Evolutionary conservation across 169 alveolate genomes (phyloP), one percentile per base, ranked within the genome.

Genomic region (Babesia sp.): DNA sequence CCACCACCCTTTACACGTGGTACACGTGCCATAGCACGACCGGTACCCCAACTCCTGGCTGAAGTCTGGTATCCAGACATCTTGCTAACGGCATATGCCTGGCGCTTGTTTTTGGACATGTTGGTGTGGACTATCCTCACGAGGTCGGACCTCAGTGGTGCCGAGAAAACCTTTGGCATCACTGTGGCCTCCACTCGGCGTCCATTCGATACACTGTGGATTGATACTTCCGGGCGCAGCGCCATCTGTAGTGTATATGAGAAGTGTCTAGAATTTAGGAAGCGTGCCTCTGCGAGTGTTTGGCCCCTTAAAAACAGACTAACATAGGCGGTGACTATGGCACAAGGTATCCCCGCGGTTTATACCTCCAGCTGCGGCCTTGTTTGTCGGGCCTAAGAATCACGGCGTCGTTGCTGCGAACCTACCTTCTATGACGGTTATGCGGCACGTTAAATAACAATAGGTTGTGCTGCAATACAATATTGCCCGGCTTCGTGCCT

Each of bases 1-100:
- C 99, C 99, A 53, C 99, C 98, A 53, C 99, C 99, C 37, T 98
- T 96, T 37, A 97, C 99, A 82, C 99, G 96, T 54, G 99, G 99
- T 78, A 97, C 96, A 83, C 99, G 95, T 58, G 99, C 95, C 31
- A 98, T 98, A 50, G 99, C 99, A 79, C 99, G 92, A 76, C 99
- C 99, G 37, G 99, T 95, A 71, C 99, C 99, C 98, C 99, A 91
- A 87, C 99, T 95, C 83, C 96, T 99, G 51, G 99, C 99, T 29
- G 99, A 94, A 75, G 98, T 96, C 90, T 95, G 96, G 91, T 93
- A 95, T 36, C 97, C 97, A 26, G 96, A 88, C 59, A 67, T 75
- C 51, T 66, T 70, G 70, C 79, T 74, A 41, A 97, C 99, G 72
- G 97, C 99, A 87, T 95, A 95, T 37, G 98, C 97, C 91, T 97